Percentiles rank a stretch among this genome's conserved stretches.
These are phyloP conservation scores for Teratosphaeria pseudoeucalypti DNA, from an alignment of 2,329 filamentous ascomycete species.

Conservation along the genomic window DNA sequence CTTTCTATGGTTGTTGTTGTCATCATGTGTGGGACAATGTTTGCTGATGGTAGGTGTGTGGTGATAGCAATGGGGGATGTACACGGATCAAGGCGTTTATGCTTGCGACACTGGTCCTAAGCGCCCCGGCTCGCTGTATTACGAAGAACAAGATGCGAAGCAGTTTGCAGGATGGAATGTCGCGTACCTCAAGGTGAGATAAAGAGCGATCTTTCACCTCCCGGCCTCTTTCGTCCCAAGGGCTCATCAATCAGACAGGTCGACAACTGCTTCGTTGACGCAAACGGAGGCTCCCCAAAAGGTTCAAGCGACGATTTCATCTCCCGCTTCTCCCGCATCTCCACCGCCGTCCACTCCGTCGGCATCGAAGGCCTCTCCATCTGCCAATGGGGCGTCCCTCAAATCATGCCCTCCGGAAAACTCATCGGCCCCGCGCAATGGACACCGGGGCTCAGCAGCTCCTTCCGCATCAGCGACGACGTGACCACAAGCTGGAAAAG, in stretches of 20 bases:
- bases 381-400: slow-evolving; percentile 22
- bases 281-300: slow-evolving; percentile 17
- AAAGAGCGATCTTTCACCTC: no score
- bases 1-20: neutral
- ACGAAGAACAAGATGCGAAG: neutral
- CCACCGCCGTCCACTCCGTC: slow-evolving; percentile 15
- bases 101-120: neutral
- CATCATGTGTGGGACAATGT: no score
- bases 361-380: slow-evolving; percentile 22
- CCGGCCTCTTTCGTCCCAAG: no score
- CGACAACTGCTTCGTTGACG: slow-evolving; percentile 19
- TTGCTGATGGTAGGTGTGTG: neutral
- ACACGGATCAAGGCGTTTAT: neutral
- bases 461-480: slow-evolving; percentile 23
- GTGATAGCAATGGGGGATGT: neutral
- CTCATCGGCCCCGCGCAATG: slow-evolving; percentile 22
- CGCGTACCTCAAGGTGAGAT: neutral
- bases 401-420: slow-evolving; percentile 11
- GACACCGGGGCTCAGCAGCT: slow-evolving; percentile 21
- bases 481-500: slow-evolving; percentile 21
- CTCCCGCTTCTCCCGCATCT: slow-evolving; percentile 16
- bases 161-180: neutral
- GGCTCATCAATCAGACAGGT: slow-evolving; percentile 4
- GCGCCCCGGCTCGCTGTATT: neutral
- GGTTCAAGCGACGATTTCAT: slow-evolving; percentile 20